Conservation (phyloP, 176 grass and related monocot species). For the Secale cereale region DNA sequence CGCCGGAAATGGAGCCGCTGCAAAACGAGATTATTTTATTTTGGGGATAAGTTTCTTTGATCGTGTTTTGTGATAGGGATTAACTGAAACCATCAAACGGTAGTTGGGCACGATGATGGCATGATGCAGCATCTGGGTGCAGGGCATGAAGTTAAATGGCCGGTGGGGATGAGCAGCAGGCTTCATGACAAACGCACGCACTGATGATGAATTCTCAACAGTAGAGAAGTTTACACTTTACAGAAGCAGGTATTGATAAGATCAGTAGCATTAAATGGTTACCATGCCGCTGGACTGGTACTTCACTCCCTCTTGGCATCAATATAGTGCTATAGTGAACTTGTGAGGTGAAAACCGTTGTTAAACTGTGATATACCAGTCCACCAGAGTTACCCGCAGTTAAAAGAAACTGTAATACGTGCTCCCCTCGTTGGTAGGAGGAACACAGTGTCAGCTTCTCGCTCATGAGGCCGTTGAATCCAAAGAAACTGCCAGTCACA, state of each 20-base stretch:
- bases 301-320: background rate
- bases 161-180: background rate
- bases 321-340: background rate
- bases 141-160: background rate
- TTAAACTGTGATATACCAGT: background rate
- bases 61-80: background rate
- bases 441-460: background rate
- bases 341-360: background rate
- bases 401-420: background rate
- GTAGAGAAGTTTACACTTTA: background rate
- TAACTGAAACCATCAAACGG: background rate
- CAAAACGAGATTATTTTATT: too few relatives aligned
- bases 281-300: background rate
- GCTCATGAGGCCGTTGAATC: slow-evolving; percentile 5
- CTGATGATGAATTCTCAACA: background rate
- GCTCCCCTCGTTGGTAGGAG: background rate
- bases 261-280: background rate
- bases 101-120: background rate
- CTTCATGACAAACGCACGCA: slow-evolving; percentile 22
- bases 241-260: background rate
- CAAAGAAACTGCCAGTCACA: slow-evolving; percentile 11
- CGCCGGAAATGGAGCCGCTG: background rate
- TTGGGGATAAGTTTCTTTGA: background rate
- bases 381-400: background rate
- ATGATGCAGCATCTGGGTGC: background rate